A percentile compares a stretch with the other conserved stretches of the same genome.
These are phyloP conservation scores for Lentinula lateritia DNA, from an alignment of 768 basidiomycete species.

Conservation along the genomic window DNA sequence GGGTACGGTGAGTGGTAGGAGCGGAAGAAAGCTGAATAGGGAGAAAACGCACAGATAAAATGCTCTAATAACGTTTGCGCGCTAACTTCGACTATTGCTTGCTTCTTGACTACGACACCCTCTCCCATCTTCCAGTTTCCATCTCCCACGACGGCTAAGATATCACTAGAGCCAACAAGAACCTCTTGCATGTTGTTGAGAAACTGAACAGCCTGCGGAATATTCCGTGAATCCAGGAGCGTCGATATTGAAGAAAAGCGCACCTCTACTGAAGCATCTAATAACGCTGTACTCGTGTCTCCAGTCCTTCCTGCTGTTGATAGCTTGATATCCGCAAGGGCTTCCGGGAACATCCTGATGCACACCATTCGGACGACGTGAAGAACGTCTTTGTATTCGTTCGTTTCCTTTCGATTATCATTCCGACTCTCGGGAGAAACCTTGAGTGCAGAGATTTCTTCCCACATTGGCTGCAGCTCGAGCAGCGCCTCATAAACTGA, in stretches of 20 bases:
- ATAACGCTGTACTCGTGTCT: constrained; percentile 57
- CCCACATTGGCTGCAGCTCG: constrained; percentile 58
- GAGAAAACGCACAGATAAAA: constrained; percentile 53
- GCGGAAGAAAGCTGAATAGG: neutral
- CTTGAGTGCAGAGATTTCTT: constrained; percentile 52
- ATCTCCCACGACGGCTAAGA: constrained; percentile 68
- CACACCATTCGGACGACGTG: constrained; percentile 62
- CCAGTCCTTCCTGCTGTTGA: constrained; percentile 39
- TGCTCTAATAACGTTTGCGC: constrained; percentile 66
- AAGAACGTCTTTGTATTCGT: constrained; percentile 70
- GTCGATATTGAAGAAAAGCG: constrained; percentile 43
- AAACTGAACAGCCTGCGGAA: constrained; percentile 56
- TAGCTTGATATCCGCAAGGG: constrained; percentile 72
- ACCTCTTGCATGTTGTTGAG: constrained; percentile 68
- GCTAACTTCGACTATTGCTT: constrained; percentile 43
- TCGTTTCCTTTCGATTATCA: constrained; percentile 36
- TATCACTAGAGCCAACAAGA: constrained; percentile 58
- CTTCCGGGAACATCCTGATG: constrained; percentile 79
- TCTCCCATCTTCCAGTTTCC: constrained; percentile 94
- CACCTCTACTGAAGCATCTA: constrained; percentile 3
- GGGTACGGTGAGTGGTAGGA: neutral
- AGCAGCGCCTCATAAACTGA: constrained; percentile 60
- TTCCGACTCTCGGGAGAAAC: constrained; percentile 30
- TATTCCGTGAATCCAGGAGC: constrained; percentile 32
- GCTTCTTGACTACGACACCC: constrained; percentile 59